Evolutionary conservation across 352 stramenopile species (phyloP).

Genomic region (Plasmopara viticola): DNA sequence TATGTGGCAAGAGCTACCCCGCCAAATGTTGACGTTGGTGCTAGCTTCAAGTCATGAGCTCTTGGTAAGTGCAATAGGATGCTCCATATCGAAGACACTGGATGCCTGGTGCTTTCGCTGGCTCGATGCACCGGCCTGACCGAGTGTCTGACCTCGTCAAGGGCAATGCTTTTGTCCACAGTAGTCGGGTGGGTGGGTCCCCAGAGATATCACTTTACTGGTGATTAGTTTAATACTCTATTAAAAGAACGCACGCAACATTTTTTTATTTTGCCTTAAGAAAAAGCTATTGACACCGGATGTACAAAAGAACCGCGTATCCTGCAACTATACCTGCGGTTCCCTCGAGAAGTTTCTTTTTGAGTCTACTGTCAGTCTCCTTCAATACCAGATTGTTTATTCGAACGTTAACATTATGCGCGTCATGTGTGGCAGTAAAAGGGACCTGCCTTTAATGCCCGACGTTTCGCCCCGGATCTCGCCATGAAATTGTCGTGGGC

Average conservation of each 20-base stretch:
- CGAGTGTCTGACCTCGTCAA: constrained; percentile 5
- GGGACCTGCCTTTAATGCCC: not conserved
- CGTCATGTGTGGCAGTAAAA: constrained; percentile 18
- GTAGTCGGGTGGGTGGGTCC: constrained; percentile 10
- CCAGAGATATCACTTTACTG: constrained; percentile 9
- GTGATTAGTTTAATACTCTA: not conserved
- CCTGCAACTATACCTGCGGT: not conserved
- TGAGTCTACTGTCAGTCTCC: constrained; percentile 2
- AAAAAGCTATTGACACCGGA: not conserved
- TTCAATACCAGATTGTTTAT: not conserved
- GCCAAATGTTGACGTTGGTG: constrained; percentile 8
- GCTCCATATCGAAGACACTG: constrained; percentile 10
- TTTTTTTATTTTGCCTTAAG: not conserved
- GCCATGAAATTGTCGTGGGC: not conserved
- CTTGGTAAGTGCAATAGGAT: no score
- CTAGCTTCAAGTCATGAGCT: no score
- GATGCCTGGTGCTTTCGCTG: constrained; percentile 30
- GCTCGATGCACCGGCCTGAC: constrained; percentile 18
- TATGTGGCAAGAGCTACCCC: constrained; percentile 3
- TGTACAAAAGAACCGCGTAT: not conserved
- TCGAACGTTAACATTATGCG: constrained; percentile 5
- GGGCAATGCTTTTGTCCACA: not conserved
- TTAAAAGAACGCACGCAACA: no score
- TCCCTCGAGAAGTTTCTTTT: constrained; percentile 3
- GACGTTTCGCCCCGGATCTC: constrained; percentile 19